A percentile compares a stretch with the other conserved stretches of the same genome.
Conservation (phyloP, 2,329 filamentous ascomycete genomes). For the Thelonectria blattea region DNA sequence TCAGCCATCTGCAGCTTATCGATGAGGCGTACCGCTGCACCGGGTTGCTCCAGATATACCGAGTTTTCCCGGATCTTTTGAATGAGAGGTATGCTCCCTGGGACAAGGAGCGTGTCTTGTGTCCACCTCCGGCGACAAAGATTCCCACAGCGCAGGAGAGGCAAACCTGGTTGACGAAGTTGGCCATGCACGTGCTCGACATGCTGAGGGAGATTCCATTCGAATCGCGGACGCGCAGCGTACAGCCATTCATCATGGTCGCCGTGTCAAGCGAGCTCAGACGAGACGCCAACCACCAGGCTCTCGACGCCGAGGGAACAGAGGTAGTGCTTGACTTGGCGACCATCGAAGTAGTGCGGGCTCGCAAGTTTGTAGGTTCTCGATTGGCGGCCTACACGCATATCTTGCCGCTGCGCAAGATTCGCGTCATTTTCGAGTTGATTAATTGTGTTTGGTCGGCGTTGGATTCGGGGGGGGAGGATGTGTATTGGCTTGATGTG, state of each 20-base stretch:
- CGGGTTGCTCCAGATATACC: conserved; percentile 28
- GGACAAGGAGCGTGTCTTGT: conserved; percentile 16
- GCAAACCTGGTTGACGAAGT: conserved; percentile 26
- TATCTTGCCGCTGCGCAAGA: conserved; percentile 24
- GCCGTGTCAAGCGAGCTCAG: conserved; percentile 28
- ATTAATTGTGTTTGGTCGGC: conserved; percentile 25
- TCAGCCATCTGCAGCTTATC: conserved; percentile 14
- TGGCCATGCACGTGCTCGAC: conserved; percentile 24
- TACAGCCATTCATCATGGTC: conserved; percentile 22
- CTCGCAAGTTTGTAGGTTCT: conserved; percentile 24
- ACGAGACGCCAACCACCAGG: background rate
- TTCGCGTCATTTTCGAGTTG: conserved; percentile 24
- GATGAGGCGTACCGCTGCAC: conserved; percentile 31
- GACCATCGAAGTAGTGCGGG: conserved; percentile 23
- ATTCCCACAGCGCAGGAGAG: conserved; percentile 20
- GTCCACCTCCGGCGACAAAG: background rate
- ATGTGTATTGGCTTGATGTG: conserved; percentile 32
- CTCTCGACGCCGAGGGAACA: background rate
- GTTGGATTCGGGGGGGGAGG: conserved; percentile 21
- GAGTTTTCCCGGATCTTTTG: conserved; percentile 33
- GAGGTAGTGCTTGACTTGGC: background rate
- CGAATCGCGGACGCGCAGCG: conserved; percentile 18
- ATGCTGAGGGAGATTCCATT: conserved; percentile 35
- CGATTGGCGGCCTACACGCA: conserved; percentile 25
- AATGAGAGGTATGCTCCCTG: conserved; percentile 25